Conservation (phyloP, 768 basidiomycete species). For the Auricularia sp. region DNA sequence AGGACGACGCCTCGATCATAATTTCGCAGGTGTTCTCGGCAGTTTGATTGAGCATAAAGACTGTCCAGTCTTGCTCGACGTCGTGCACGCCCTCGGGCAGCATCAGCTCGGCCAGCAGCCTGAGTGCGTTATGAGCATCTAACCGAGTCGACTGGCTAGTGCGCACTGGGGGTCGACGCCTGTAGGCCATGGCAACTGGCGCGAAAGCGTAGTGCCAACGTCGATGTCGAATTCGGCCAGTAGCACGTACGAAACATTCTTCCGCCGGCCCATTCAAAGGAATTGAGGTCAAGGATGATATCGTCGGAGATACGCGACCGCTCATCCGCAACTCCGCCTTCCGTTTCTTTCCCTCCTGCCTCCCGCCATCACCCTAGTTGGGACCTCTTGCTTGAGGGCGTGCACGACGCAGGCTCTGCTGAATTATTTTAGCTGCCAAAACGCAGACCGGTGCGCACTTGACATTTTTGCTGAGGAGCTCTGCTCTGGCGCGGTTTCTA, state of each 20-base stretch:
- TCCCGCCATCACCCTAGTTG: no score
- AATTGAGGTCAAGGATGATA: no score
- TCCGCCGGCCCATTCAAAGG: background rate
- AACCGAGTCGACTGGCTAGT: background rate
- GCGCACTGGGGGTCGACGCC: constrained; percentile 83
- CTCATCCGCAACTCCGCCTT: no score
- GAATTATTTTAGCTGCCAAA: no score
- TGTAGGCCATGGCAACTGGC: constrained; percentile 91
- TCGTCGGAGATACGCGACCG: no score
- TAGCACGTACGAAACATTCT: constrained; percentile 65
- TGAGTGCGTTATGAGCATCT: constrained; percentile 19
- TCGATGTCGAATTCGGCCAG: constrained; percentile 99
- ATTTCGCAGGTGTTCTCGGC: constrained; percentile 80
- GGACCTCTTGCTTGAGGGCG: no score
- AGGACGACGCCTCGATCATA: constrained; percentile 37
- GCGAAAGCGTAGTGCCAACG: constrained; percentile 84
- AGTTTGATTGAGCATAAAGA: constrained; percentile 96
- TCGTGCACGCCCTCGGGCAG: constrained; percentile 96
- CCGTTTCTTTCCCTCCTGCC: no score
- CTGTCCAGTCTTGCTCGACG: constrained; percentile 93
- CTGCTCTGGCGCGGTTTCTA: no score
- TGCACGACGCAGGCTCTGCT: no score
- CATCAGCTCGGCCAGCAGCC: constrained; percentile 94
- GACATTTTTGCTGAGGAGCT: no score
- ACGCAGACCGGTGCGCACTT: no score